These are phyloP conservation scores for Candida maris DNA, from an alignment of 805 yeast genomes.

Conservation along the genomic window DNA sequence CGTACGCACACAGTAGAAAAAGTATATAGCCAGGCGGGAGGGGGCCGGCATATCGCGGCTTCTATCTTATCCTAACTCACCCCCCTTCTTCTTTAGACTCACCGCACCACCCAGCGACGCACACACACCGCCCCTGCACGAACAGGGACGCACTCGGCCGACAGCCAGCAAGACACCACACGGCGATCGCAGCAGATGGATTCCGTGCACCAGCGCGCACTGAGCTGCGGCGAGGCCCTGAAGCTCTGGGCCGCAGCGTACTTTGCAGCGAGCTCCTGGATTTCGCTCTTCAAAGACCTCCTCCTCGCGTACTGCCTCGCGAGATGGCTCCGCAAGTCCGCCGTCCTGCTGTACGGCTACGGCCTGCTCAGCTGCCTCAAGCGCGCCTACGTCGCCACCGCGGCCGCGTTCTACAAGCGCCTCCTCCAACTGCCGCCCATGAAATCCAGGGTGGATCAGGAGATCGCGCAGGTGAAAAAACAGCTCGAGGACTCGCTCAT, in stretches of 20 bases:
- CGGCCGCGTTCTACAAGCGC: slow-evolving; percentile 8
- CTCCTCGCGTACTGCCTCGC: slow-evolving; percentile 9
- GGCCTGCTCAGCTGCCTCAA: slow-evolving; percentile 19
- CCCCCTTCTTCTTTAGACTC: too few species aligned
- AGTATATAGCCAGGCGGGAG: too few species aligned
- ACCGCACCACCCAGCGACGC: too few species aligned
- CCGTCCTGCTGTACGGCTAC: slow-evolving; percentile 22
- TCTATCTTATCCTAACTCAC: too few species aligned
- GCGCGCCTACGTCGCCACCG: slow-evolving; percentile 2
- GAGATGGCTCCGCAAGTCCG: slow-evolving; percentile 3
- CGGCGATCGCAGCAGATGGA: too few species aligned
- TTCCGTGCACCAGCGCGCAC: too few species aligned
- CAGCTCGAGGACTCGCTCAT: slow-evolving; percentile 58
- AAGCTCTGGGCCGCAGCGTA: slow-evolving; percentile 2
- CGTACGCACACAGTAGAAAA: too few species aligned
- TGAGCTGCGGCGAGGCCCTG: not conserved
- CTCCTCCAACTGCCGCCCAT: slow-evolving; percentile 34
- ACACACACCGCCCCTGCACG: too few species aligned
- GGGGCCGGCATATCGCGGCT: too few species aligned
- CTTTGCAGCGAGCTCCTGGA: slow-evolving; percentile 6
- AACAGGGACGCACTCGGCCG: too few species aligned
- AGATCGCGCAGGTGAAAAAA: slow-evolving; percentile 45
- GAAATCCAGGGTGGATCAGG: slow-evolving; percentile 53
- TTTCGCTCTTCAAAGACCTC: slow-evolving; percentile 7
- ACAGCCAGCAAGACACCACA: too few species aligned